Evolutionary conservation across 2,329 filamentous ascomycete species (phyloP).

Genomic region (Aspergillus sp.): DNA sequence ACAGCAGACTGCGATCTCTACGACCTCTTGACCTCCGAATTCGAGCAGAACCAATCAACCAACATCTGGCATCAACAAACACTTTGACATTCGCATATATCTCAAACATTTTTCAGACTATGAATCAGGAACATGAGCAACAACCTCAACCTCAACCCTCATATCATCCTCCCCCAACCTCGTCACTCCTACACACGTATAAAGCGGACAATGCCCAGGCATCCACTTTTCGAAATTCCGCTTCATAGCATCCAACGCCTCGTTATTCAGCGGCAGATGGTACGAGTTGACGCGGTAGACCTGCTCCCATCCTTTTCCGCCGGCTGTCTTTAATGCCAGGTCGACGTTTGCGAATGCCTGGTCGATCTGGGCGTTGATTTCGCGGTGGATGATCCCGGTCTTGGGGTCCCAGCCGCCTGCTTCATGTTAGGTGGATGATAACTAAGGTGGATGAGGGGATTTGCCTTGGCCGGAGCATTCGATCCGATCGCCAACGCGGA

Average conservation of each 20-base stretch:
- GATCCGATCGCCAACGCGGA: constrained; percentile 46
- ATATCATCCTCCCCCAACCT: constrained; percentile 47
- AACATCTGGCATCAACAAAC: too few species aligned
- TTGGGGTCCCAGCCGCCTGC: constrained; percentile 31
- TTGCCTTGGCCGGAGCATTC: constrained; percentile 24
- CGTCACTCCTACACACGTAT: constrained; percentile 51
- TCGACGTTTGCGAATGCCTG: constrained; percentile 57
- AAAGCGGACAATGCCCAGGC: constrained; percentile 50
- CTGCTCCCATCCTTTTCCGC: constrained; percentile 46
- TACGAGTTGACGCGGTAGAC: constrained; percentile 49
- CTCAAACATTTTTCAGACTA: too few species aligned
- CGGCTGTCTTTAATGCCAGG: constrained; percentile 45
- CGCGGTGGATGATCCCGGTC: constrained; percentile 19
- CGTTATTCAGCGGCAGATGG: constrained; percentile 38
- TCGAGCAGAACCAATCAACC: too few species aligned
- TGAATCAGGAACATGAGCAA: constrained; percentile 34
- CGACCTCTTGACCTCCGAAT: too few species aligned
- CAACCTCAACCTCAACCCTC: constrained; percentile 57
- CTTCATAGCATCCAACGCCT: constrained; percentile 38
- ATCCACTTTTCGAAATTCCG: constrained; percentile 48
- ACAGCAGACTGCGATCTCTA: too few species aligned
- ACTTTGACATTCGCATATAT: too few species aligned
- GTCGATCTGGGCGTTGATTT: constrained; percentile 45
- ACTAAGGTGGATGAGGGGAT: neutral
- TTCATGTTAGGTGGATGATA: neutral